phyloP scores from a whole-genome alignment of 2,329 filamentous ascomycete species.

The Colletotrichum chlorophyti region DNA sequence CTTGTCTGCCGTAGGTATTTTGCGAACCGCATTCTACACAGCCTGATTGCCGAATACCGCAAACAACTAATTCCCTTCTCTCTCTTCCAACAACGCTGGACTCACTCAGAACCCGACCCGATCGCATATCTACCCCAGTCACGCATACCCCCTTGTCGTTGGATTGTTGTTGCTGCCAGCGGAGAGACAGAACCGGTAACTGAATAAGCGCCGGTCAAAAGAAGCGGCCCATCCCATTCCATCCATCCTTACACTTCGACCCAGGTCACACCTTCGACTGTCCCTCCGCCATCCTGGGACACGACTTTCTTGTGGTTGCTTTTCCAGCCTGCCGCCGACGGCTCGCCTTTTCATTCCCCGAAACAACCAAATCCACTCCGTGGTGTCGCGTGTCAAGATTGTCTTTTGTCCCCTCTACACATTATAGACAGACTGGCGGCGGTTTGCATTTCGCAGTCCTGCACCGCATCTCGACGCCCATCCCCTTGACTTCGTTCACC shows the following conservation, averaged over 20 bases:
- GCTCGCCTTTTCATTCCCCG: background rate
- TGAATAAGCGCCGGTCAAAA: constrained; percentile 26
- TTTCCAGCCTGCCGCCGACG: constrained; percentile 5
- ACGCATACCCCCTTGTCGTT: background rate
- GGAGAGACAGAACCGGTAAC: background rate
- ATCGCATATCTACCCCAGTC: no score
- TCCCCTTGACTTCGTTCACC: background rate
- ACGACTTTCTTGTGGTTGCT: constrained; percentile 13
- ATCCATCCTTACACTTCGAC: no score
- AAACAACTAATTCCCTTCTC: background rate
- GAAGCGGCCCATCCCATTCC: constrained; percentile 16
- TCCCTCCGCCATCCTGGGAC: background rate
- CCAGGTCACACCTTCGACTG: constrained; percentile 3
- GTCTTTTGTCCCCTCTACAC: background rate
- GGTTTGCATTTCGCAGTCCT: background rate
- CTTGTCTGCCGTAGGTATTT: no score
- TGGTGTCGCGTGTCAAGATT: background rate
- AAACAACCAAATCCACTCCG: background rate
- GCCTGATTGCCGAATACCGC: constrained; percentile 7
- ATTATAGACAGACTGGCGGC: background rate
- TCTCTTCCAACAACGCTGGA: background rate
- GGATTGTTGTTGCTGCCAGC: background rate
- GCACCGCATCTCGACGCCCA: background rate
- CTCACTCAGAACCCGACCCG: background rate
- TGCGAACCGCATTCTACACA: background rate